phyloP scores from a whole-genome alignment of 805 yeast genomes.

The Yarrowia sp. region DNA sequence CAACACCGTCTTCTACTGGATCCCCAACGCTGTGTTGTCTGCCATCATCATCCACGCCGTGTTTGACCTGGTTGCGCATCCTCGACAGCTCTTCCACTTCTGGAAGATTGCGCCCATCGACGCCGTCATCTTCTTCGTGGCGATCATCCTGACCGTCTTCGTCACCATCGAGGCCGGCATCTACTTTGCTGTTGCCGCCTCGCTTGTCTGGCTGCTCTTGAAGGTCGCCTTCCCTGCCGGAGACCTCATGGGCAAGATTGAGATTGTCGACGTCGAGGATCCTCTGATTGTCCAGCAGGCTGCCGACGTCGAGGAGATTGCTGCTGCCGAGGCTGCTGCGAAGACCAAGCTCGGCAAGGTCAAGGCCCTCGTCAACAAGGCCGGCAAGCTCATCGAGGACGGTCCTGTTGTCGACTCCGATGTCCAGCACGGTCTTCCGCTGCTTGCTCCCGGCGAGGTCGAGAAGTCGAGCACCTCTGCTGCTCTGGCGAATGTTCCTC shows the following conservation, averaged over 20 bases:
- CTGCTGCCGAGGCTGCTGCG: background rate
- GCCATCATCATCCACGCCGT: constrained; percentile 95
- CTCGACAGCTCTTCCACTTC: constrained; percentile 48
- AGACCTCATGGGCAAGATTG: constrained; percentile 73
- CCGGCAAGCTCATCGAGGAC: background rate
- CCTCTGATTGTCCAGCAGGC: constrained; percentile 24
- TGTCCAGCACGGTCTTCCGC: constrained; percentile 11
- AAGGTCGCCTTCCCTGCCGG: constrained; percentile 80
- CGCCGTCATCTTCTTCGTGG: constrained; percentile 65
- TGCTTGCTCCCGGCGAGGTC: background rate
- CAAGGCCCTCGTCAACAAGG: background rate
- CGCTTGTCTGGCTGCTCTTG: constrained; percentile 69
- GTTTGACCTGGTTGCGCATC: constrained; percentile 70
- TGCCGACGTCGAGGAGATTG: background rate
- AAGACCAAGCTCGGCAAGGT: background rate
- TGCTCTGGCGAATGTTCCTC: background rate
- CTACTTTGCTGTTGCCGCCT: constrained; percentile 85
- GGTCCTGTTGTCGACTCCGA: background rate
- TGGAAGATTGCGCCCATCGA: constrained; percentile 77
- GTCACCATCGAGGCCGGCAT: constrained; percentile 83
- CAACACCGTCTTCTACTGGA: constrained; percentile 79
- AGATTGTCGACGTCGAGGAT: constrained; percentile 58
- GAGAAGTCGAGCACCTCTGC: background rate
- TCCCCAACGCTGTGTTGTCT: constrained; percentile 82
- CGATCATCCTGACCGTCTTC: constrained; percentile 72